Base-by-base conservation (phyloP, 2,329 filamentous ascomycete genomes). In the Trichoderma cornu-damae region DNA sequence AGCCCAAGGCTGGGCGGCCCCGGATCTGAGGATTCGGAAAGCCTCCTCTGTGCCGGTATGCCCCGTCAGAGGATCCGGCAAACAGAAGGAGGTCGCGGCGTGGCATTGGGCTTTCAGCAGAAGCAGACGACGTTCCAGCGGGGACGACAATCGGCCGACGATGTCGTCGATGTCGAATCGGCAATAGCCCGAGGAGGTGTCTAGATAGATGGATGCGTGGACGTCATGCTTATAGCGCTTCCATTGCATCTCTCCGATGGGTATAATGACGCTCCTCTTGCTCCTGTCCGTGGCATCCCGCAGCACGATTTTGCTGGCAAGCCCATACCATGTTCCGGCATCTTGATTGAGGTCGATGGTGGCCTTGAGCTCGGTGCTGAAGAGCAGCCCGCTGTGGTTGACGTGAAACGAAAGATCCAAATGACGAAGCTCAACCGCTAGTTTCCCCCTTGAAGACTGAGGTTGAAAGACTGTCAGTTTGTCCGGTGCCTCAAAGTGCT, bases 11-110 rank as follows among this genome's bases (percentile, higher is more conserved):
- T 80, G 78, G 32, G 76, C 79, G 1, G 69, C 67, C 0, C 77
- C 80, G 0, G 81, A 81, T 2, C 67, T 63, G 0, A 87, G 68
- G 26, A 73, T 75, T 2, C 74, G 67, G 0, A 84, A 59, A 0
- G 82, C 78, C 66, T 87, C 83, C 63, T 88, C 85, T 0, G 76
- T 78, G 0, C 86, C 86, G 0, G 83, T 87, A 0, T 77, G 73
- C 0, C 75, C 70, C 0, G 84, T 87, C 0, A 88, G 72, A 0
- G 73, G 68, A 63, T 88, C 86, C 0, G 81, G 77, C 0, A 87
- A 34, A 0, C 77, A 63, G 30, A 78, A 81, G 0, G 84, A 85
- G 0, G 85, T 88, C 4, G 77, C 68, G 0, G 84, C 85, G 63
- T 89, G 85, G 1, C 84, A 66, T 3, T 77, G 67, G 0, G 83